Base-by-base conservation (phyloP, 169 alveolate genomes). In the Blepharisma undulans region DNA sequence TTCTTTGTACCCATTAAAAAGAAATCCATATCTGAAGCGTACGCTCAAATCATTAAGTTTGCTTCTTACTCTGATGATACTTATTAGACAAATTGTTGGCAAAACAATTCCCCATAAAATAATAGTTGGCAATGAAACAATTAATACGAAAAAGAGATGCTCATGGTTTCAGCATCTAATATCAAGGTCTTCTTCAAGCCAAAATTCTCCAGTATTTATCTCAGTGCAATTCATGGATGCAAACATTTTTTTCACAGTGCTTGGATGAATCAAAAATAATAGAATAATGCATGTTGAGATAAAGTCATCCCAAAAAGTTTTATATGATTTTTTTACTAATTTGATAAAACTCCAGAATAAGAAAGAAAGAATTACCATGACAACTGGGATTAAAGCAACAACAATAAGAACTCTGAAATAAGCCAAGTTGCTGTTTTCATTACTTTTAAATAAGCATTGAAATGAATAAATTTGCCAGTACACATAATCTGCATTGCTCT, bases 71-170 rank as follows among this genome's bases (percentile, higher is more conserved):
- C 60, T 77, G 0, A 19, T 30, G 27, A 93, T 29, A 25, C 32
- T 27, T 8, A 27, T 14, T 29, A 88, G 33, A 14, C 91, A 84
- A 84, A 91, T 14, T 4, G 94, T 48, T 2, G 96, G 96, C 48
- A 85, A 32, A n/a, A 94, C 95, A 76, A 94, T 61, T 25, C 90
- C 96, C 94, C 95, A 93, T 2, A 94, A 36, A 16, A 92, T 74
- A 16, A 94, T 61, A 87, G 81, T 84, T 10, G 95, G 95, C 14
- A 93, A 21, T 4, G 94, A 92, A 18, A 94, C 88, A 2, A 29
- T 32, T 4, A 94, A 22, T 21, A 86, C 72, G 91, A 91, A 92
- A 84, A 25, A 48, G 6, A 78, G 74, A 76, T 94, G 96, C n/a
- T 25, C 19, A 12, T 84, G 48, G 72, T 87, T 36, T 93, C 94